Evolutionary conservation across 2,329 filamentous ascomycete species (phyloP).

Genomic region (Clonostachys chloroleuca): DNA sequence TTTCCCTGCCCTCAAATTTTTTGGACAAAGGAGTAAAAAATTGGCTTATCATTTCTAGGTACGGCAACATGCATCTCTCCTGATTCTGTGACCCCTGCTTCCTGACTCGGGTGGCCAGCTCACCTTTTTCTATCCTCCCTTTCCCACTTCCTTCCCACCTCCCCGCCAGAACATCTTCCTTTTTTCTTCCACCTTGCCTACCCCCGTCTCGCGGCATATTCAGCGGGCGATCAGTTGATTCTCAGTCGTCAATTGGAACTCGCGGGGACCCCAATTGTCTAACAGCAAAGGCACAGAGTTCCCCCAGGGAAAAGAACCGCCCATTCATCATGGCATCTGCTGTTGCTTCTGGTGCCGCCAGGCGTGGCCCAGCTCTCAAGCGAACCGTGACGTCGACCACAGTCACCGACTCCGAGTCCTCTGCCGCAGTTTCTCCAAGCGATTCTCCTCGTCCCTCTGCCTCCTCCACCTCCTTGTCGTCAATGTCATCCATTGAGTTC

Average conservation of each 20-base stretch:
- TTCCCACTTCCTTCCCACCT: not conserved
- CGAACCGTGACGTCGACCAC: conserved; percentile 43
- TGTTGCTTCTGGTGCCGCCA: conserved; percentile 32
- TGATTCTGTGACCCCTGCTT: not conserved
- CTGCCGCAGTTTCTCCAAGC: conserved; percentile 50
- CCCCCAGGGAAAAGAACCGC: not conserved
- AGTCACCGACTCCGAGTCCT: conserved; percentile 47
- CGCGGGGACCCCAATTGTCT: too few species aligned
- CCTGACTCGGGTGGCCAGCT: not conserved
- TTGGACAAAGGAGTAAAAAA: too few species aligned
- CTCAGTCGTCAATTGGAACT: too few species aligned
- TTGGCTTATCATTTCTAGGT: too few species aligned
- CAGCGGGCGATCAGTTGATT: too few species aligned
- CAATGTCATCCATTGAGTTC: conserved; percentile 64
- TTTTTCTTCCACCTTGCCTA: too few species aligned
- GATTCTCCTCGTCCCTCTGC: conserved; percentile 60
- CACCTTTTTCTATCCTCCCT: conserved; percentile 1
- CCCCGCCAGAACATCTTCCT: conserved; percentile 1
- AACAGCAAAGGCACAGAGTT: too few species aligned
- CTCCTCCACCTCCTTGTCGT: conserved; percentile 90
- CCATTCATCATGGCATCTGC: conserved; percentile 39
- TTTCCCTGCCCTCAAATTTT: conserved; percentile 3
- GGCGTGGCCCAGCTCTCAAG: conserved; percentile 34
- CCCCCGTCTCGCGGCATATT: too few species aligned
- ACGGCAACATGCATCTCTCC: not conserved